Conservation (phyloP, 208 protist species). For the Phytomonas sp. region DNA sequence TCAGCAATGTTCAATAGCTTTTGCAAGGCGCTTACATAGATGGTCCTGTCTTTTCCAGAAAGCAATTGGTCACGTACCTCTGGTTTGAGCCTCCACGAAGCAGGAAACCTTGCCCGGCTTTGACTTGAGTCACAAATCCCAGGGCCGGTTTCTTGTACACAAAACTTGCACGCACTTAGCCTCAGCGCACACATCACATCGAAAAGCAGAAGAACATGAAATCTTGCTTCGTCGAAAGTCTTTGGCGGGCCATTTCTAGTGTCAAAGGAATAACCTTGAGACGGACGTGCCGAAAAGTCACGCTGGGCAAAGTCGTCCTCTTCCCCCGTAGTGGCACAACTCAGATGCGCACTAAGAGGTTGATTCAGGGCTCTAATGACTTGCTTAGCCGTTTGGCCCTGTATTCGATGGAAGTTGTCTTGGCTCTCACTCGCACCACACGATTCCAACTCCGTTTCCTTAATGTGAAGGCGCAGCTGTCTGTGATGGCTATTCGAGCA, state of each 20-base stretch:
- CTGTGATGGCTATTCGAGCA: neutral
- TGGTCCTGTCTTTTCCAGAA: neutral
- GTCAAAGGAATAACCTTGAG: neutral
- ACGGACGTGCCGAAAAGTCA: neutral
- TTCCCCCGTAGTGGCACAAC: neutral
- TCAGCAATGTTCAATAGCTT: neutral
- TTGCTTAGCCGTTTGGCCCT: neutral
- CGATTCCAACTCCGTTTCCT: neutral
- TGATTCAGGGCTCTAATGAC: neutral
- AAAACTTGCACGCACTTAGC: neutral
- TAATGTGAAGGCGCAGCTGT: neutral
- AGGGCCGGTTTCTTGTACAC: neutral
- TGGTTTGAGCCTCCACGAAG: neutral
- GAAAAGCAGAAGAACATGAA: neutral
- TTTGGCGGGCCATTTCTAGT: neutral
- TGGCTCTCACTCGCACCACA: neutral
- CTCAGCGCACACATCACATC: neutral
- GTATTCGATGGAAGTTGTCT: neutral
- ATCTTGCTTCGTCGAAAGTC: neutral
- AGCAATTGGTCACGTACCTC: neutral
- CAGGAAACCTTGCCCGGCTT: neutral
- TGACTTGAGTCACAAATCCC: neutral
- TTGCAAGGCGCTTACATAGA: neutral
- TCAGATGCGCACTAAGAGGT: neutral
- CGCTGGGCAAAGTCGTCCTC: neutral